Conservation (phyloP, 2,329 filamentous ascomycete species). For the Ceratocystis smalleyi region DNA sequence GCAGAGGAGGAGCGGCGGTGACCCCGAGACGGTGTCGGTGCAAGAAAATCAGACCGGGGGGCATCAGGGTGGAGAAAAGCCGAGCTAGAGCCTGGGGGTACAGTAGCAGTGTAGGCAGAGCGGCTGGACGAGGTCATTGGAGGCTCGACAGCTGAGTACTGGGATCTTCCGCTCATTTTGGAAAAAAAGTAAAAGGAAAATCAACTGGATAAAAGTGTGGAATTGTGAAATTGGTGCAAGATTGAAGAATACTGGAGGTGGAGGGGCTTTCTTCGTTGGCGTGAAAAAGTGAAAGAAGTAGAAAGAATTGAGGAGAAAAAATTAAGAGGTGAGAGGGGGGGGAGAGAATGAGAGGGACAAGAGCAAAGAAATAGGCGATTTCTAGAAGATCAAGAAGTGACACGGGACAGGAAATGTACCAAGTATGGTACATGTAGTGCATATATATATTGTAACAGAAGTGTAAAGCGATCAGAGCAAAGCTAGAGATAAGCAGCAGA, state of each 20-base stretch:
- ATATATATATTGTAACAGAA: background rate
- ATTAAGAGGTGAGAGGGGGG: background rate
- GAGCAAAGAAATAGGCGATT: background rate
- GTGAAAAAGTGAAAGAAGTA: background rate
- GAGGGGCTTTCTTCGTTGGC: background rate
- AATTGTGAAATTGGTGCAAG: background rate
- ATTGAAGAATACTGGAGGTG: background rate
- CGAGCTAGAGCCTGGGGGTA: background rate
- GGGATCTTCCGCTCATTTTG: conserved; percentile 15
- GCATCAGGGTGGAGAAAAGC: conserved; percentile 10
- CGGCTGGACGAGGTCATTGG: background rate
- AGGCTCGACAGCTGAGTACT: conserved; percentile 13
- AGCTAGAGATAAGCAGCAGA: background rate
- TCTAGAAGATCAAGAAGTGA: background rate
- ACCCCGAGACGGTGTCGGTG: conserved; percentile 21
- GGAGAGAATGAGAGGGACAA: background rate
- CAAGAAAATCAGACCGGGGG: conserved; percentile 17
- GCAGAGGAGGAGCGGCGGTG: conserved; percentile 16
- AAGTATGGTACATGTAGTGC: background rate
- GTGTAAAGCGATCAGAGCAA: background rate
- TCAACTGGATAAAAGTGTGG: background rate
- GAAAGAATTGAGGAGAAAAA: background rate
- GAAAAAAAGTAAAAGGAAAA: background rate
- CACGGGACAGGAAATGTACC: background rate
- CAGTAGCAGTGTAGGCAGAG: conserved; percentile 6